Conservation (phyloP, 1,139 yeast genomes). For the Pichia sp. region DNA sequence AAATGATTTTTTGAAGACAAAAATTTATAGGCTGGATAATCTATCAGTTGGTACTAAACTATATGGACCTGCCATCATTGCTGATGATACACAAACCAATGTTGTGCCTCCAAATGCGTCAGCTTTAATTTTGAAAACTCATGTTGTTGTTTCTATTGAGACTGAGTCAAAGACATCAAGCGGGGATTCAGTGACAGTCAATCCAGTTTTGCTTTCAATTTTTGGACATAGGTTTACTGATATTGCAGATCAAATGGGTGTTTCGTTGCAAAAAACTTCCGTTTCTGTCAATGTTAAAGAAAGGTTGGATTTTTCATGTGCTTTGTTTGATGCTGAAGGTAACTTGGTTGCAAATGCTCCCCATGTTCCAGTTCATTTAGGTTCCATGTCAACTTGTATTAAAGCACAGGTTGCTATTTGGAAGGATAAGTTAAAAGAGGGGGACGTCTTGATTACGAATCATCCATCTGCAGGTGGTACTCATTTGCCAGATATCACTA, state of each 20-base stretch:
- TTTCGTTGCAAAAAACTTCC: conserved; percentile 50
- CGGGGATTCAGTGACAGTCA: conserved; percentile 18
- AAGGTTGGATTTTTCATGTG: conserved; percentile 55
- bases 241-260: conserved; percentile 57
- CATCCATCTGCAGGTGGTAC: conserved; percentile 57
- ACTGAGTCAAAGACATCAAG: conserved; percentile 3
- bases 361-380: conserved; percentile 55
- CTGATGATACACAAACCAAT: conserved; percentile 83
- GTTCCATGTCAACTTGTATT: conserved; percentile 56
- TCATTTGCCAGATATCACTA: conserved; percentile 68
- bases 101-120: conserved; percentile 61
- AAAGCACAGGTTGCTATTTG: conserved; percentile 42
- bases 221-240: conserved; percentile 58
- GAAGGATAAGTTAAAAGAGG: conserved; percentile 41
- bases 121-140: conserved; percentile 57
- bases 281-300: conserved; percentile 55
- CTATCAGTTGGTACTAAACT: conserved; percentile 46
- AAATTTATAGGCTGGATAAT: conserved; percentile 20
- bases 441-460: conserved; percentile 50
- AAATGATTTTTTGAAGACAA: conserved; percentile 13
- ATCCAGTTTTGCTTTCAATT: conserved; percentile 48
- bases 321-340: conserved; percentile 46
- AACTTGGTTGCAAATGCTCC: conserved; percentile 58
- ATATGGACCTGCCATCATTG: conserved; percentile 72
- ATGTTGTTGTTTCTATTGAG: conserved; percentile 21